Conservation (phyloP, 768 basidiomycete genomes). For the Mycena albidolilacea region DNA sequence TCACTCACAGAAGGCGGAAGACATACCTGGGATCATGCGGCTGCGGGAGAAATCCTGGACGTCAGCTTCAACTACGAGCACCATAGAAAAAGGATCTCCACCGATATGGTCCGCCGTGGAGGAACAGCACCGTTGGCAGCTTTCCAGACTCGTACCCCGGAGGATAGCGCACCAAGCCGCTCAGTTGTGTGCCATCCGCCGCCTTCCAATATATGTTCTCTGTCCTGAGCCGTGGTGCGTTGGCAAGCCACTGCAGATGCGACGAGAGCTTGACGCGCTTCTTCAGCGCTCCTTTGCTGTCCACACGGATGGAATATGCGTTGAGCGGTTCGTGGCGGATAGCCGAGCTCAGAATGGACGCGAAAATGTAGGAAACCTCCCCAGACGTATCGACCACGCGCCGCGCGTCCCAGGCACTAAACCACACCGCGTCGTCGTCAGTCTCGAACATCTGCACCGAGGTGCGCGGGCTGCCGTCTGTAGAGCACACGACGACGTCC, state of each 20-base stretch:
- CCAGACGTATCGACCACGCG: constrained; percentile 42
- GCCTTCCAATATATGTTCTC: constrained; percentile 50
- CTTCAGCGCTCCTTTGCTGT: constrained; percentile 33
- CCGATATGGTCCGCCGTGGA: constrained; percentile 55
- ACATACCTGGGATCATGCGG: constrained; percentile 34
- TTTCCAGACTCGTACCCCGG: constrained; percentile 42
- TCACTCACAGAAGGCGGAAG: neutral
- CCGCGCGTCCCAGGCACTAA: constrained; percentile 54
- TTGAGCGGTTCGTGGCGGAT: constrained; percentile 52
- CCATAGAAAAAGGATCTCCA: constrained; percentile 25
- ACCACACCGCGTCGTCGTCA: constrained; percentile 53
- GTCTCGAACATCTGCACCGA: constrained; percentile 49
- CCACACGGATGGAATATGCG: constrained; percentile 50
- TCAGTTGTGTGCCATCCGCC: constrained; percentile 48
- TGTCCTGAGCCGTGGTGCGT: constrained; percentile 45
- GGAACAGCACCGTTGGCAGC: constrained; percentile 50
- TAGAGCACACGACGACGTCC: constrained; percentile 47
- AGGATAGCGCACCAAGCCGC: constrained; percentile 52
- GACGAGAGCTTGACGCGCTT: constrained; percentile 47
- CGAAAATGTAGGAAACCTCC: constrained; percentile 45
- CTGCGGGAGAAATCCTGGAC: constrained; percentile 27
- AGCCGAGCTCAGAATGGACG: constrained; percentile 52
- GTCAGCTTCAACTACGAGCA: constrained; percentile 7
- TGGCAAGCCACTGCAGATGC: constrained; percentile 51
- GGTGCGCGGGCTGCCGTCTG: constrained; percentile 31